phyloP scores from a whole-genome alignment of 2,329 filamentous ascomycete genomes.

The Xylaria sp. region DNA sequence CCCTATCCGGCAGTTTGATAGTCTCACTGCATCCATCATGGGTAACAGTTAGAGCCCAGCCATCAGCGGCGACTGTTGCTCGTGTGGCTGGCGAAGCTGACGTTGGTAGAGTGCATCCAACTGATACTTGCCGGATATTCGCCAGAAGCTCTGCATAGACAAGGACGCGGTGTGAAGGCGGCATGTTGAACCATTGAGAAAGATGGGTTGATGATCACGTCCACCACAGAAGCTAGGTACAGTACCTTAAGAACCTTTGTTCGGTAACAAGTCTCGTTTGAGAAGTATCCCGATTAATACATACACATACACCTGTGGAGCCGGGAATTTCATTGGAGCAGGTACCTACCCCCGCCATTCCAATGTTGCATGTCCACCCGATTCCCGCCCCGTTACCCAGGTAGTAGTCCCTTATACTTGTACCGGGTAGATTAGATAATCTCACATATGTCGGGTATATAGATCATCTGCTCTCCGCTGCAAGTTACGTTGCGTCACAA shows the following conservation, averaged over 20 bases:
- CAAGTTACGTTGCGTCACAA: conserved; percentile 14
- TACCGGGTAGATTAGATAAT: not conserved
- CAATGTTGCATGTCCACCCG: too few relatives aligned
- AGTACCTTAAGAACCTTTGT: too few relatives aligned
- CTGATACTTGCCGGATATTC: conserved; percentile 68
- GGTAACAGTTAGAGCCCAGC: conserved; percentile 52
- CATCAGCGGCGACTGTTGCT: conserved; percentile 52
- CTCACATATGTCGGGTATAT: not conserved
- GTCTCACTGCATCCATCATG: conserved; percentile 50
- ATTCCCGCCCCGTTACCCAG: too few relatives aligned
- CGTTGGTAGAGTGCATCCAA: conserved; percentile 58
- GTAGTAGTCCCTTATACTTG: too few relatives aligned
- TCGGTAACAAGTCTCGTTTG: too few relatives aligned
- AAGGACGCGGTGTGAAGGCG: conserved; percentile 33
- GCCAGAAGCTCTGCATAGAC: conserved; percentile 70
- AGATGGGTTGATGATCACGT: not conserved
- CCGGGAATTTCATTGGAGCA: too few relatives aligned
- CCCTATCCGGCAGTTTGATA: conserved; percentile 50
- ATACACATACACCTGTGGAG: too few relatives aligned
- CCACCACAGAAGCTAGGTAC: not conserved
- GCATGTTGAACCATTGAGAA: conserved; percentile 32
- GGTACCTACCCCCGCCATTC: too few relatives aligned
- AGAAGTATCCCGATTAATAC: too few relatives aligned
- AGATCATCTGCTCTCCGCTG: conserved; percentile 2
- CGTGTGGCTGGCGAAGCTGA: conserved; percentile 50